Evolutionary conservation across 371 early-diverging fungal species (phyloP), one percentile per base, ranked within the genome.

Genomic region (Mortierella sp.): DNA sequence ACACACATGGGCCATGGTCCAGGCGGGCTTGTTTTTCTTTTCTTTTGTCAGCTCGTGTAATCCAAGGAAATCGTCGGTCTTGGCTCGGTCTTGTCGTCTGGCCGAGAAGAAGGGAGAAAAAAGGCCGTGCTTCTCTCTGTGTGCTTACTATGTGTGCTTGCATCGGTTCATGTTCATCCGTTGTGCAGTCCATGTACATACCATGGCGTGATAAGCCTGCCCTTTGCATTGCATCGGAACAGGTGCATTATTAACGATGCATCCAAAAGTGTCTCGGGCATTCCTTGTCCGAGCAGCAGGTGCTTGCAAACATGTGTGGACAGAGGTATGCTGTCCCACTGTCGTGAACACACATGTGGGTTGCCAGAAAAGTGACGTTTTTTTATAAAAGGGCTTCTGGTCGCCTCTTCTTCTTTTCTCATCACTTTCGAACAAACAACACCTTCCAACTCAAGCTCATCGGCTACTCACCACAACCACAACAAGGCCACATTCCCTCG

Each of bases 1-100:
- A 57, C 59, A 73, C 59, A 75, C 69, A 69, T 75, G 67, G 77
- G 57, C 77, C 77, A 77, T 77, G 77, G 77, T 71, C 77, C 71
- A 77, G 77, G 77, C 77, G 77, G 77, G 59, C 72, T 40, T 67
- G 37, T 34, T 40, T 19, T 3, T 21, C 37, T 21, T 40, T 34
- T 16, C 37, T 31, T 61, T 67, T 67, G 24, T 37, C 34, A 67
- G 34, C 64, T 40, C 61, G 31, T 31, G 61, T 57, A 28, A 55
- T 31, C 59, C 24, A 24, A 54, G 9, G n/a, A 24, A 34, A 37
- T 21, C 61, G 14, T 64, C 64, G 64, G 64, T 14, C 64, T 64
- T 64, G 61, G 21, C 67, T 40, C 40, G 37, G 37, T 34, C 67
- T 67, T 34, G 67, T 67, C 24, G 67, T 40, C 67, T 10, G 21